Evolutionary conservation across 352 stramenopile species (phyloP).

Genomic region (Globisporangium irregulare): DNA sequence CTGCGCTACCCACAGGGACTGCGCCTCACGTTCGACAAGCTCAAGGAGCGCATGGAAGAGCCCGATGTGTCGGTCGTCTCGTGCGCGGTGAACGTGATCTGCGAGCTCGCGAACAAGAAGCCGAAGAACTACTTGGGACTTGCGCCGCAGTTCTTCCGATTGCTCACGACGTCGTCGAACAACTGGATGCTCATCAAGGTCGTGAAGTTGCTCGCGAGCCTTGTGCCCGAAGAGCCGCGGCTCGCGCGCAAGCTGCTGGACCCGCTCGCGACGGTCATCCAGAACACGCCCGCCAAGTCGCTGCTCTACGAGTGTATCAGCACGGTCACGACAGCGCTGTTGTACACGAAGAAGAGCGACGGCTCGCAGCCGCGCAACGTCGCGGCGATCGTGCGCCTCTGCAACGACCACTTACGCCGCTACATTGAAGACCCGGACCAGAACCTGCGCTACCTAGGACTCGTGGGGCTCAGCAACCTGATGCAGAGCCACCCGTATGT

Average conservation of each 20-base stretch:
- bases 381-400: constrained; percentile 93
- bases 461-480: constrained; percentile 96
- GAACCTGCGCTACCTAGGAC: constrained; percentile 98
- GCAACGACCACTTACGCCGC: constrained; percentile 92
- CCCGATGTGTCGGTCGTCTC: constrained; percentile 94
- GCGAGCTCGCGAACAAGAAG: constrained; percentile 98
- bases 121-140: constrained; percentile 98
- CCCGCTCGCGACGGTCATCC: constrained; percentile 95
- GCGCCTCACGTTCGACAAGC: constrained; percentile 96
- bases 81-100: constrained; percentile 99
- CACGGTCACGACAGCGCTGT: constrained; percentile 95
- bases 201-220: constrained; percentile 96
- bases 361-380: constrained; percentile 94
- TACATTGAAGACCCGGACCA: constrained; percentile 99
- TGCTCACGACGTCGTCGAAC: constrained; percentile 97
- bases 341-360: constrained; percentile 96
- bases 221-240: constrained; percentile 97
- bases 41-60: constrained; percentile 97
- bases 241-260: constrained; percentile 98
- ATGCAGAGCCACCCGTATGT: constrained; percentile 96
- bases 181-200: constrained; percentile 99
- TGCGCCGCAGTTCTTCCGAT: constrained; percentile 97
- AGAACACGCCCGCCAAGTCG: constrained; percentile 97
- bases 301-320: constrained; percentile 98
- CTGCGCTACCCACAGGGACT: constrained; percentile 97